These are phyloP conservation scores for Taiwanofungus camphoratus DNA, from an alignment of 1,284 basidiomycete genomes.

Conservation along the genomic window DNA sequence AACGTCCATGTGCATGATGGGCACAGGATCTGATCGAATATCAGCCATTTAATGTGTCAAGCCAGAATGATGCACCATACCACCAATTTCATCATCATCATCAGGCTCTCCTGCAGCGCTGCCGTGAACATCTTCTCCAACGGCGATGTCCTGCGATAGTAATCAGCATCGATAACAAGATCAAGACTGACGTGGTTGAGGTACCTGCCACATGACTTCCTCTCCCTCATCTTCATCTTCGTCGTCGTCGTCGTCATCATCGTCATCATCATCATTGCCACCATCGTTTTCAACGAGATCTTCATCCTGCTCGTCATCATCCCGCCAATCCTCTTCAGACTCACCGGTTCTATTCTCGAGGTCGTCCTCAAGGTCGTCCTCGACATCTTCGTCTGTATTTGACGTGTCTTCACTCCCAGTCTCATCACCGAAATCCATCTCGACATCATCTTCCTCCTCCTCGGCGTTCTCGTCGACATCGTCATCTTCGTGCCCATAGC, in stretches of 20 bases:
- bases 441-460: slow-evolving; percentile 77
- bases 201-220: slow-evolving; percentile 71
- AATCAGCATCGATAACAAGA: slow-evolving; percentile 6
- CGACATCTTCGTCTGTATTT: slow-evolving; percentile 61
- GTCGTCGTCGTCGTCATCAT: slow-evolving; percentile 37
- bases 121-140: slow-evolving; percentile 34
- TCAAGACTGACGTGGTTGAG: slow-evolving; percentile 12
- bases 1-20: slow-evolving; percentile 31
- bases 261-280: slow-evolving; percentile 43
- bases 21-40: slow-evolving; percentile 11
- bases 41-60: neutral
- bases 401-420: slow-evolving; percentile 78
- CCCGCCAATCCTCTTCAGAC: slow-evolving; percentile 59
- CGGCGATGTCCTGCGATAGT: slow-evolving; percentile 49
- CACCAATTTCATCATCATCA: slow-evolving; percentile 35
- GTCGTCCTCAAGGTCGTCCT: slow-evolving; percentile 59
- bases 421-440: slow-evolving; percentile 82
- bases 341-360: slow-evolving; percentile 57
- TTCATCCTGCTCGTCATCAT: slow-evolving; percentile 61
- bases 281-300: slow-evolving; percentile 51
- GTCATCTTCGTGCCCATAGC: slow-evolving; percentile 64
- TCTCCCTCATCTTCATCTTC: slow-evolving; percentile 42
- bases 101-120: slow-evolving; percentile 41
- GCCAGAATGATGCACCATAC: slow-evolving; percentile 19
- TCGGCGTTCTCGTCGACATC: slow-evolving; percentile 81